Evolutionary conservation across 352 stramenopile species (phyloP), one percentile per base, ranked within the genome.

Genomic region (Saprolegnia parasitica): DNA sequence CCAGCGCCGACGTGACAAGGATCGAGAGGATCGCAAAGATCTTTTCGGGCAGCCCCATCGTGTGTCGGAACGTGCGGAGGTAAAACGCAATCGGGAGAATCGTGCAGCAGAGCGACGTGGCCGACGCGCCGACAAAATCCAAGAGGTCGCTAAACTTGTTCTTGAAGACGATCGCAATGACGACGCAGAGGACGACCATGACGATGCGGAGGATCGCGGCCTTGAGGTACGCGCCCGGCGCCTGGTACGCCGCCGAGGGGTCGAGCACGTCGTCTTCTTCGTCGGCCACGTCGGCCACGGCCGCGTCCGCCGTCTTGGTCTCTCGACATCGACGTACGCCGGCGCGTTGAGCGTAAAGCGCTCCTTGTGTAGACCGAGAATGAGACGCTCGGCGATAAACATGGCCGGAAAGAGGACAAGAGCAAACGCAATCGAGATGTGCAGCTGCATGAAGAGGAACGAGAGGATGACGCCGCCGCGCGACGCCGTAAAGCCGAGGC

Each of bases 1-100:
- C 79, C 5, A 81, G 68, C 37, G 71, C 56, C 24, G 75, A 68
- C 39, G 80, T 86, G 39, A 87, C 70, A 0, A 77, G 39, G 13
- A 90, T 71, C 24, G 85, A 71, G 1, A 84, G 4, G 15, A 72
- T 20, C 9, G 77, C 74, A 2, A 76, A 74, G 18, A 67, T 56
- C 46, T 74, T 62, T 65, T 87, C 82, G 66, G 87, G 77, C 45
- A 74, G 67, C 0, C 78, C 29, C 9, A 81, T 80, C n/a, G 61
- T 68, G 50, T 72, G 54, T 78, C 80, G 87, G 67, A 87, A 42
- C 55, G 67, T 75, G 13, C 65, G 68, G 23, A 90, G 71, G 80
- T 90, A 90, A 72, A 90, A 88, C 47, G 80, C 72, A 61, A 87
- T 86, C 9, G 83, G 83, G 49, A 90, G 67, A 54, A 89, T 83